Evolutionary conservation across 1,284 basidiomycete genomes (phyloP).

Genomic region (Naganishia liquefaciens): DNA sequence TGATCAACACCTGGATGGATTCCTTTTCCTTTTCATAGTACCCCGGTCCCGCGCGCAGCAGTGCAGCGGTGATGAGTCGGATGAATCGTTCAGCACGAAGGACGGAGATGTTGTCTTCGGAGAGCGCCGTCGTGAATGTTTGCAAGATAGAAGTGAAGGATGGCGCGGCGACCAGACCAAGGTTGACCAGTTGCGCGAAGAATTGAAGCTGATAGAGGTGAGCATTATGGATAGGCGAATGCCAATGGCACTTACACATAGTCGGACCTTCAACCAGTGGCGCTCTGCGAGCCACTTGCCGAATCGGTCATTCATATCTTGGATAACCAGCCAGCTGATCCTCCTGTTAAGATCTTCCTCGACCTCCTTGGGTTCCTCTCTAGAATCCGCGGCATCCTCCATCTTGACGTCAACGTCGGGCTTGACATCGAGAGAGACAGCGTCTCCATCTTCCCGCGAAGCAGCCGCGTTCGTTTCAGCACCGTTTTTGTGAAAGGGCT

Average conservation of each 20-base stretch:
- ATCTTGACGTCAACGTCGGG: conserved; percentile 10
- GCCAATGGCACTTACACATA: conserved; percentile 65
- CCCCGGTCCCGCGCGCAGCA: conserved; percentile 67
- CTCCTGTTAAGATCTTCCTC: conserved; percentile 41
- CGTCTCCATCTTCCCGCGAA: neutral
- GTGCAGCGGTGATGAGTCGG: conserved; percentile 80
- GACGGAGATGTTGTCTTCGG: conserved; percentile 86
- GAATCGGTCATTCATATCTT: conserved; percentile 85
- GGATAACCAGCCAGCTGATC: conserved; percentile 74
- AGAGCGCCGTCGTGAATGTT: conserved; percentile 78
- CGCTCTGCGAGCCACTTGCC: conserved; percentile 79
- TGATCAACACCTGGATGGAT: conserved; percentile 43
- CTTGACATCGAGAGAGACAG: conserved; percentile 4
- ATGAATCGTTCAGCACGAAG: conserved; percentile 80
- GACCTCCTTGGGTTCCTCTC: conserved; percentile 25
- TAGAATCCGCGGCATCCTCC: conserved; percentile 28
- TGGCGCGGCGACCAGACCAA: conserved; percentile 69
- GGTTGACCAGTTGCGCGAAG: conserved; percentile 78
- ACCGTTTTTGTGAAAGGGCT: conserved; percentile 32
- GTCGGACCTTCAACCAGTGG: conserved; percentile 81
- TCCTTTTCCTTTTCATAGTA: conserved; percentile 39
- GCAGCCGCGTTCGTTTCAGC: neutral
- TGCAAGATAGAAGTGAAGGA: conserved; percentile 76
- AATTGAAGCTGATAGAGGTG: conserved; percentile 71
- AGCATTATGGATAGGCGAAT: neutral